Conservation (phyloP, 192 early-diverging fungal species). For the Piromyces sp. region DNA sequence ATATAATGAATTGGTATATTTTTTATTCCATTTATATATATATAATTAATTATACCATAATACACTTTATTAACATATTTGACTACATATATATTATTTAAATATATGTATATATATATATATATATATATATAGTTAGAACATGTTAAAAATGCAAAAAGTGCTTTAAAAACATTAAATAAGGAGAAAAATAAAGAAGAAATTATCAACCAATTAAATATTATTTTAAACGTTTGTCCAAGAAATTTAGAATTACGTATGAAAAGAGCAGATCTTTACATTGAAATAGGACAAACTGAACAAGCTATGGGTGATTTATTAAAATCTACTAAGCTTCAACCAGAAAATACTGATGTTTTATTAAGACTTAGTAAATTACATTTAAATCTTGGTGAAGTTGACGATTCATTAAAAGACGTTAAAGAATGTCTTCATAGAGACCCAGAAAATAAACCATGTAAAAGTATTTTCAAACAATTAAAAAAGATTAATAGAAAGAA, state of each 20-base stretch:
- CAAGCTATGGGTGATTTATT: conserved; percentile 64
- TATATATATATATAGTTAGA: too few species aligned
- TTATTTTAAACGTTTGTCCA: not conserved
- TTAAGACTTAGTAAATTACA: conserved; percentile 54
- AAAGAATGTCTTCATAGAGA: conserved; percentile 80
- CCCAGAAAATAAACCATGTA: conserved; percentile 82
- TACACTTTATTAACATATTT: too few species aligned
- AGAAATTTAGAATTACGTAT: conserved; percentile 21
- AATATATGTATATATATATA: too few species aligned
- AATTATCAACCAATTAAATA: not conserved
- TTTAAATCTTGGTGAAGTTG: conserved; percentile 42
- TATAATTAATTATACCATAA: too few species aligned
- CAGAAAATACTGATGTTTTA: conserved; percentile 42
- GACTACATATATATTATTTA: too few species aligned
- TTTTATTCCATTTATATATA: not conserved
- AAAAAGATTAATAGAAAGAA: conserved; percentile 30
- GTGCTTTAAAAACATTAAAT: not conserved
- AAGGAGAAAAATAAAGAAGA: not conserved
- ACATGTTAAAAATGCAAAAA: not conserved
- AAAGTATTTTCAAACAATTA: conserved; percentile 45
- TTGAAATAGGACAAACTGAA: conserved; percentile 56
- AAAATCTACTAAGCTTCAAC: conserved; percentile 47
- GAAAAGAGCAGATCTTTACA: conserved; percentile 53
- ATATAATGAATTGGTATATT: not conserved
- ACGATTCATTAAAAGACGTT: conserved; percentile 43